Percentiles rank a stretch among this genome's conserved stretches.
Evolutionary conservation across 2,329 filamentous ascomycete species (phyloP).

Genomic region (Ascochyta fabae): DNA sequence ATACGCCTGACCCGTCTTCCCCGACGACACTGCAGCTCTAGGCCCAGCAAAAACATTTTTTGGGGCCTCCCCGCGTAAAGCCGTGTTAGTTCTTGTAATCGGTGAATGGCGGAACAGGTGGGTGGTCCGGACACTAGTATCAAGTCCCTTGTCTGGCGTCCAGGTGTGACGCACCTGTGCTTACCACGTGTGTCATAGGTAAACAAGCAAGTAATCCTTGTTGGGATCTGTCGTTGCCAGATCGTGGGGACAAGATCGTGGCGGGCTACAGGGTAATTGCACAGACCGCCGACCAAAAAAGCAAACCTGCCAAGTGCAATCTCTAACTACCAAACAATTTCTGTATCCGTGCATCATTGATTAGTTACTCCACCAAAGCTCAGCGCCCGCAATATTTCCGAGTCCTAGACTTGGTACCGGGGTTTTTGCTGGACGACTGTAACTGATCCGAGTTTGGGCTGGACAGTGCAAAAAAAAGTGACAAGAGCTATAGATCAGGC

Average conservation of each 20-base stretch:
- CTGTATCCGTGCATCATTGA: background rate
- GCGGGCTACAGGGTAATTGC: conserved; percentile 14
- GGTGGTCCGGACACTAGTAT: conserved; percentile 5
- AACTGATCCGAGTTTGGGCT: background rate
- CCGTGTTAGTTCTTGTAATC: conserved; percentile 12
- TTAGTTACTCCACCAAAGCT: background rate
- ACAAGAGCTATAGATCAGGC: background rate
- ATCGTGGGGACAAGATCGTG: conserved; percentile 23
- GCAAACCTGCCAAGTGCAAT: conserved; percentile 10
- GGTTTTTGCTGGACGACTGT: background rate
- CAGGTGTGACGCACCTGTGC: conserved; percentile 5
- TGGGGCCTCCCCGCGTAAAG: background rate
- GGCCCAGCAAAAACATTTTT: conserved; percentile 18
- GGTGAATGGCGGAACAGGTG: conserved; percentile 14
- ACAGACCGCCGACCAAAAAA: conserved; percentile 17
- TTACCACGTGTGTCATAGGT: conserved; percentile 20
- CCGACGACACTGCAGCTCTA: conserved; percentile 16
- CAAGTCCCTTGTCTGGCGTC: conserved; percentile 13
- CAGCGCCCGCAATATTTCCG: background rate
- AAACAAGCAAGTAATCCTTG: conserved; percentile 14
- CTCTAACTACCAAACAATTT: background rate
- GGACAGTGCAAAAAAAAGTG: background rate
- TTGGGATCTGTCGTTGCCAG: conserved; percentile 17
- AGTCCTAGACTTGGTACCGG: background rate
- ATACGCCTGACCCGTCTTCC: conserved; percentile 16